phyloP scores from a whole-genome alignment of 2,329 filamentous ascomycete genomes.

The Calonectria pteridis region DNA sequence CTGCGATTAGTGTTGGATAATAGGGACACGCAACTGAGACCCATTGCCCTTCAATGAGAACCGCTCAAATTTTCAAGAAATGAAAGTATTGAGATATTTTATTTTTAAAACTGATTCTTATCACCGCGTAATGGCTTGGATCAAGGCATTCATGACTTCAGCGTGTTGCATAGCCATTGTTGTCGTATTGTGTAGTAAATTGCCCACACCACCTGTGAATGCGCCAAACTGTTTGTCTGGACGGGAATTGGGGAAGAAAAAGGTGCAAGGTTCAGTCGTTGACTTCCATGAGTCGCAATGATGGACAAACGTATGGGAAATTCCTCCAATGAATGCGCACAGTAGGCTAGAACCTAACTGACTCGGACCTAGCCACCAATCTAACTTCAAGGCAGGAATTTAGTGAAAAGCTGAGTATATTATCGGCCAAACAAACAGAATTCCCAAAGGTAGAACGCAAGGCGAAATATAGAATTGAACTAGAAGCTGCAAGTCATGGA shows the following conservation, averaged over 20 bases:
- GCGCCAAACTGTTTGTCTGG: not conserved
- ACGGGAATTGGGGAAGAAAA: not conserved
- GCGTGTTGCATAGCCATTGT: not conserved
- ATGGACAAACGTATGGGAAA: not conserved
- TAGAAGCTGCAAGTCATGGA: not conserved
- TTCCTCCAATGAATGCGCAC: not conserved
- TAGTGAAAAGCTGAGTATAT: not conserved
- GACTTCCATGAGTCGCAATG: not conserved
- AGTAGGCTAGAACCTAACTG: not conserved
- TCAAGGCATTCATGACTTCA: not conserved
- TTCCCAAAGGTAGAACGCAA: not conserved
- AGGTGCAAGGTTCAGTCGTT: not conserved
- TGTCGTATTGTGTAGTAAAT: not conserved
- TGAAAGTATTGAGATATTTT: accelerated
- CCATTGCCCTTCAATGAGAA: too few relatives aligned
- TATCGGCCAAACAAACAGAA: not conserved
- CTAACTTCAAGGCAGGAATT: not conserved
- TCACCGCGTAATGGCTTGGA: not conserved
- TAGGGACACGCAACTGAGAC: too few relatives aligned
- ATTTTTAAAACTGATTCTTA: not conserved
- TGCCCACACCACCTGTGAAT: not conserved
- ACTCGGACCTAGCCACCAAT: not conserved
- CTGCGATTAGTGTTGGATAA: not conserved
- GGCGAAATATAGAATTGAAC: not conserved
- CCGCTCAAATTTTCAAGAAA: not conserved